Percentiles rank a stretch among this genome's conserved stretches.
Evolutionary conservation across 495 filamentous ascomycete species (phyloP).

Genomic region (Clohesyomyces aquaticus): DNA sequence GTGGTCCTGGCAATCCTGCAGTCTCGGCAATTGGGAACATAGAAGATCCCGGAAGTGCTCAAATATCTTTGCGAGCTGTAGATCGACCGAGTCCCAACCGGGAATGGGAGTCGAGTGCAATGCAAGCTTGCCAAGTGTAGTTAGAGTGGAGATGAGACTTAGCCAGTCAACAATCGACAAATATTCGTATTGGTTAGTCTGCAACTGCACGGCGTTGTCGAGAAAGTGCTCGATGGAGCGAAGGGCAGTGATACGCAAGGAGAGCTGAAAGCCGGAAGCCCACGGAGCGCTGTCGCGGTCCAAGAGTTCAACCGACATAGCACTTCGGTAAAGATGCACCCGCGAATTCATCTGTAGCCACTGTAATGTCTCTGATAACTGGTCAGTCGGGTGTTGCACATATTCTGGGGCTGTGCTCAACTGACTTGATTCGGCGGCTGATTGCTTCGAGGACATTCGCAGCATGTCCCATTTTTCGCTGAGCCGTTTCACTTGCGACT

Average conservation of each 20-base stretch:
- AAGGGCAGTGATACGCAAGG: conserved; percentile 20
- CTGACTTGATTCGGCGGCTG: conserved; percentile 26
- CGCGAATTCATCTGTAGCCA: conserved; percentile 25
- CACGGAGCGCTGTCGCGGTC: conserved; percentile 13
- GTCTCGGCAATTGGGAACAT: conserved; percentile 17
- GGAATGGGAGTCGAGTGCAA: conserved; percentile 24
- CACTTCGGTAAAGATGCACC: conserved; percentile 7
- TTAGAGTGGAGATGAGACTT: conserved; percentile 17
- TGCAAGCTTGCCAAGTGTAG: conserved; percentile 26
- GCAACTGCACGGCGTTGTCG: conserved; percentile 13
- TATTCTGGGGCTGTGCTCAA: background rate
- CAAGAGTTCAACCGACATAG: conserved; percentile 2
- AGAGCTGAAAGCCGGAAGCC: conserved; percentile 29
- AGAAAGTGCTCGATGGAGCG: conserved; percentile 32
- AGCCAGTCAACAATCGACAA: conserved; percentile 33
- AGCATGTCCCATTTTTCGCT: conserved; percentile 28
- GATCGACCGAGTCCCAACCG: conserved; percentile 30
- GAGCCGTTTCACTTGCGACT: conserved; percentile 26
- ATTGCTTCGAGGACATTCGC: conserved; percentile 9
- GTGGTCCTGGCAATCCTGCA: conserved; percentile 17
- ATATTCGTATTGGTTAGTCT: conserved; percentile 19
- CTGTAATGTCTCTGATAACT: conserved; percentile 20
- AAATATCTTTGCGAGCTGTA: conserved; percentile 26
- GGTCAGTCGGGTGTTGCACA: background rate
- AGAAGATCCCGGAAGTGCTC: conserved; percentile 28